Evolutionary conservation across 2,329 filamentous ascomycete species (phyloP).

Genomic region (Calycina herbarum): DNA sequence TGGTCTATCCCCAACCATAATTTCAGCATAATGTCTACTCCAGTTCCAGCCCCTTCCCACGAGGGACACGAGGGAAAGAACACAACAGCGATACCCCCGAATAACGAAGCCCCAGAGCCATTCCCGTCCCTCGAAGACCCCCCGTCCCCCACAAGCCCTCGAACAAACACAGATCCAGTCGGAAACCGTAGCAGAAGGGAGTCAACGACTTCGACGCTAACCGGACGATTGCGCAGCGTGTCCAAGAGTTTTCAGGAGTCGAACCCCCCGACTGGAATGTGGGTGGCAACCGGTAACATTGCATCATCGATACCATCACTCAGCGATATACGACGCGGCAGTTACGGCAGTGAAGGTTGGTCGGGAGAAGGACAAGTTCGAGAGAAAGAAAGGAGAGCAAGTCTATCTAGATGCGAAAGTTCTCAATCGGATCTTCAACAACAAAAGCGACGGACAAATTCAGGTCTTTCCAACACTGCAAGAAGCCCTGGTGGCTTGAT

Average conservation of each 20-base stretch:
- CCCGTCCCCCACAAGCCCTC: slow-evolving; percentile 22
- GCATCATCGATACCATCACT: slow-evolving; percentile 37
- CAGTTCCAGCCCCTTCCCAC: not conserved
- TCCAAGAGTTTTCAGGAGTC: slow-evolving; percentile 46
- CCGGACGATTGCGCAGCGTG: slow-evolving; percentile 33
- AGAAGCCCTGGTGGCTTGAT: slow-evolving; percentile 16
- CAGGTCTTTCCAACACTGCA: slow-evolving; percentile 16
- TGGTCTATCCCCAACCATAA: slow-evolving; percentile 8
- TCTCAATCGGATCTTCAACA: slow-evolving; percentile 21
- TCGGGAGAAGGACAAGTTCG: slow-evolving; percentile 34
- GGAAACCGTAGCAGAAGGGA: slow-evolving; percentile 20
- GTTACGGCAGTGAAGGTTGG: slow-evolving; percentile 36
- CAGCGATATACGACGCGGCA: slow-evolving; percentile 35
- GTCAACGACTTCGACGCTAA: slow-evolving; percentile 27
- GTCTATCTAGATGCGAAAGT: slow-evolving; percentile 23
- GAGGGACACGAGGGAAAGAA: not conserved
- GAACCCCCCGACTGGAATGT: slow-evolving; percentile 48
- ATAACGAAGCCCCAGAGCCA: slow-evolving; percentile 22
- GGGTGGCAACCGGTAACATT: slow-evolving; percentile 48
- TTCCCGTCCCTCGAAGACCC: slow-evolving; percentile 21
- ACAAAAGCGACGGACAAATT: slow-evolving; percentile 19
- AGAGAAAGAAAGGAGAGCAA: slow-evolving; percentile 34
- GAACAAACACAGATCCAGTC: slow-evolving; percentile 14
- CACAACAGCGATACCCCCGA: not conserved
- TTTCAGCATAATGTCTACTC: slow-evolving; percentile 11